A percentile compares a stretch with the other conserved stretches of the same genome.
phyloP scores from a whole-genome alignment of 2,329 filamentous ascomycete genomes.

The Sporothrix schenckii region DNA sequence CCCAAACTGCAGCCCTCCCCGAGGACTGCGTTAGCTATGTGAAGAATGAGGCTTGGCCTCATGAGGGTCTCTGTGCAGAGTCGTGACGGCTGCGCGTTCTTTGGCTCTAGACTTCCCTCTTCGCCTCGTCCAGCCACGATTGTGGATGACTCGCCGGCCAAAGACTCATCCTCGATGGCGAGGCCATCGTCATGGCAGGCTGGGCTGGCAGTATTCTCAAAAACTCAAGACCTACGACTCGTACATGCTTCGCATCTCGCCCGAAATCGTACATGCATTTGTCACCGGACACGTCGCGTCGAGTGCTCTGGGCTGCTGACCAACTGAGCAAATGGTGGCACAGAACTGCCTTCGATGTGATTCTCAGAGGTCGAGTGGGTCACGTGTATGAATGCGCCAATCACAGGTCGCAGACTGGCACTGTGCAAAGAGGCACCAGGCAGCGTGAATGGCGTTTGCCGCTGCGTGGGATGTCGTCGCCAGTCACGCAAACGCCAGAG shows the following conservation, averaged over 20 bases:
- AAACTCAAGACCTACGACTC: no score
- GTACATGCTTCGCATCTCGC: not conserved
- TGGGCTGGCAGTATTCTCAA: not conserved
- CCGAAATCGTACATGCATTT: not conserved
- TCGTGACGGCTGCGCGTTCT: not conserved
- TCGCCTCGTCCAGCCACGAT: constrained; percentile 14
- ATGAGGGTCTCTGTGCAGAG: not conserved
- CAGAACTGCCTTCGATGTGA: not conserved
- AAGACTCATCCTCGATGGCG: constrained; percentile 10
- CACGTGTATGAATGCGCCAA: not conserved
- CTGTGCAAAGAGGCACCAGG: not conserved
- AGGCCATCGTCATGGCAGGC: not conserved
- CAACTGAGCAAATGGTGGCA: constrained; percentile 14
- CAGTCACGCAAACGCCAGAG: constrained; percentile 13
- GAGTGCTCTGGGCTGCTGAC: constrained; percentile 3
- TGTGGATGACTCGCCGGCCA: not conserved
- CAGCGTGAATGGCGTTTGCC: constrained; percentile 19
- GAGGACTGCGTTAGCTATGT: not conserved
- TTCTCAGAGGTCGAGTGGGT: constrained; percentile 4
- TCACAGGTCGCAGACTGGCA: not conserved
- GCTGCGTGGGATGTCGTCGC: constrained; percentile 11
- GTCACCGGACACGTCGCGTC: constrained; percentile 9
- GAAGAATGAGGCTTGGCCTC: not conserved
- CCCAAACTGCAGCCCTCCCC: not conserved
- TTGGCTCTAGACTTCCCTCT: not conserved